These are phyloP conservation scores for Syzygium malaccense DNA, from an alignment of 441 rosid genomes.

Conservation along the genomic window DNA sequence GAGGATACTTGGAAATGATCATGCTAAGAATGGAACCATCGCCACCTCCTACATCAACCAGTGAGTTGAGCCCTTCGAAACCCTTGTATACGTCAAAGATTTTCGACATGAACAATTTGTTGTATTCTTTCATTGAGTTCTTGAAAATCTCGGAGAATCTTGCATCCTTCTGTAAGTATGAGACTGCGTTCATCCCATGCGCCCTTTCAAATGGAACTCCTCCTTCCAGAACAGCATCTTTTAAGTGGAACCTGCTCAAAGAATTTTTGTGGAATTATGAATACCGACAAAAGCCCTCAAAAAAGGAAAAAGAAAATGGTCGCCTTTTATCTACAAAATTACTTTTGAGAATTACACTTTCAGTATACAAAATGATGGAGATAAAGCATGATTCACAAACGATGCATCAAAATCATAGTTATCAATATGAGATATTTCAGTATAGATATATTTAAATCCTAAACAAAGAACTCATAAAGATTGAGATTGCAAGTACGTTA, in stretches of 20 bases:
- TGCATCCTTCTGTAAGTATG: slow-evolving; percentile 14
- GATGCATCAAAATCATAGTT: neutral
- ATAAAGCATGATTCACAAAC: neutral
- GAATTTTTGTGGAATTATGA: neutral
- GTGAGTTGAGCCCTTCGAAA: slow-evolving; percentile 24
- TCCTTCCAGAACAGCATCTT: slow-evolving; percentile 31
- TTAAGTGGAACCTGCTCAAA: slow-evolving; percentile 26
- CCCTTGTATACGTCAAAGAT: slow-evolving; percentile 29
- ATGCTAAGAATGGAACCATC: slow-evolving; percentile 30
- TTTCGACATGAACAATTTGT: slow-evolving; percentile 23
- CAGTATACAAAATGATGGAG: neutral
- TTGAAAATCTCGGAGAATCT: slow-evolving; percentile 26
- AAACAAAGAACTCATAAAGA: neutral
- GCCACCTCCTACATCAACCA: slow-evolving; percentile 57
- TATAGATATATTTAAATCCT: neutral
- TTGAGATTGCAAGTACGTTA: neutral
- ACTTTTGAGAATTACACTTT: neutral
- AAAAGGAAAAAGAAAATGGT: neutral
- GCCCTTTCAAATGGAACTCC: slow-evolving; percentile 31
- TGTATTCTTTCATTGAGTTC: slow-evolving; percentile 22
- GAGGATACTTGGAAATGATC: slow-evolving; percentile 35
- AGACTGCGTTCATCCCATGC: slow-evolving; percentile 10
- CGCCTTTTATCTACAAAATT: neutral
- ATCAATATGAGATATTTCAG: neutral
- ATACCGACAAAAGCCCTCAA: neutral